Conservation (phyloP, 148 eudicot species). For the Talinum fruticosum region DNA sequence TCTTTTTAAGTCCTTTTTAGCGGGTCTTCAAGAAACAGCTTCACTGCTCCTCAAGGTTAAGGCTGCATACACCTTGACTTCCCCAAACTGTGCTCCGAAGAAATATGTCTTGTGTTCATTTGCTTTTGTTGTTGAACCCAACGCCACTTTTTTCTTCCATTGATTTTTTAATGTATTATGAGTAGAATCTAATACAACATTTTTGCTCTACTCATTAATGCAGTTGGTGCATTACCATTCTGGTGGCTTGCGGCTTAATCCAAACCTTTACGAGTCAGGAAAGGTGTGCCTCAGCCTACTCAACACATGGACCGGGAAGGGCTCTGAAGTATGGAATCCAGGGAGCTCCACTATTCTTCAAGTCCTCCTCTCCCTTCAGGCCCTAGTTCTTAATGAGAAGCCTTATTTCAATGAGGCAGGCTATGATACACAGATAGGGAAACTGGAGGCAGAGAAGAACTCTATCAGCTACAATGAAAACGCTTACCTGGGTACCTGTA, state of each 20-base stretch:
- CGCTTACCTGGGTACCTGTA: conserved; percentile 84
- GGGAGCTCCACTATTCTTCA: conserved; percentile 82
- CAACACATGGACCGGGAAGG: conserved; percentile 89
- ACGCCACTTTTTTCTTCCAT: too few relatives aligned
- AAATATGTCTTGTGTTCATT: too few relatives aligned
- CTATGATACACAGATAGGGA: conserved; percentile 76
- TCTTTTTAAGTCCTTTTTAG: too few relatives aligned
- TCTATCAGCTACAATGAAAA: conserved; percentile 89
- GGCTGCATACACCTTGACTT: too few relatives aligned
- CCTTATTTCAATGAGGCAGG: conserved; percentile 98
- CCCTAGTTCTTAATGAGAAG: conserved; percentile 89
- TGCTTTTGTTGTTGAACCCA: too few relatives aligned
- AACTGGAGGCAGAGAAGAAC: conserved; percentile 89
- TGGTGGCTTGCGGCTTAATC: conserved; percentile 89
- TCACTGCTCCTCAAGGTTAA: too few relatives aligned
- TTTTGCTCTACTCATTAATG: conserved; percentile 6
- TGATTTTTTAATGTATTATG: not conserved
- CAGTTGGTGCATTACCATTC: conserved; percentile 87
- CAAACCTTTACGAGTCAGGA: conserved; percentile 97
- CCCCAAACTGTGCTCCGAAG: too few relatives aligned
- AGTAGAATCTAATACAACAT: not conserved
- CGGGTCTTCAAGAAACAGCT: too few relatives aligned
- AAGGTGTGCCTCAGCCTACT: conserved; percentile 94
- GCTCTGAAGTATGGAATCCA: conserved; percentile 89
- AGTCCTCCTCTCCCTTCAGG: conserved; percentile 93